phyloP scores from a whole-genome alignment of 805 yeast species.

The Groenewaldozyma salmanticensis region DNA sequence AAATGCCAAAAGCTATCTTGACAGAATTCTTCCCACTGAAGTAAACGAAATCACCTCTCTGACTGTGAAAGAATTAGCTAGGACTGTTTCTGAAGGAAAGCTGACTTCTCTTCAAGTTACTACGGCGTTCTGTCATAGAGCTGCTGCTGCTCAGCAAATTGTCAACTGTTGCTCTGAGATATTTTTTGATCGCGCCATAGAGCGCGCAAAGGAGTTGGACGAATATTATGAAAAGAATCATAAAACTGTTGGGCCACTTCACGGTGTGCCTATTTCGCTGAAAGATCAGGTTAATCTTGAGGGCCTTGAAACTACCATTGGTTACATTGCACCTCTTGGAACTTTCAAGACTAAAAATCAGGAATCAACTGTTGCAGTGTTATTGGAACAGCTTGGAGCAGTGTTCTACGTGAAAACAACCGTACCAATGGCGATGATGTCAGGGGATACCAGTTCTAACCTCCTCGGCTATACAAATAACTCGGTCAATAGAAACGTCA shows the following conservation, averaged over 20 bases:
- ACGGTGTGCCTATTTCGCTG: constrained; percentile 57
- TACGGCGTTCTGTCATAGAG: constrained; percentile 47
- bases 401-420: constrained; percentile 47
- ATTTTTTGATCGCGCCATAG: constrained; percentile 50
- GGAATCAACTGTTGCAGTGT: constrained; percentile 9
- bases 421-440: constrained; percentile 43
- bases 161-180: constrained; percentile 28
- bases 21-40: constrained; percentile 4
- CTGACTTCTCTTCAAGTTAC: constrained; percentile 38
- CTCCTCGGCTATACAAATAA: constrained; percentile 39
- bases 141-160: constrained; percentile 49
- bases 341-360: constrained; percentile 30
- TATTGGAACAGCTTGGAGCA: constrained; percentile 34
- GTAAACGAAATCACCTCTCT: constrained; percentile 5
- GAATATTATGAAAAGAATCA: constrained; percentile 38
- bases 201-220: constrained; percentile 49
- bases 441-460: constrained; percentile 37
- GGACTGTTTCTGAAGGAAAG: constrained; percentile 32
- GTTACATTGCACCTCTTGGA: constrained; percentile 29
- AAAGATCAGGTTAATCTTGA: constrained; percentile 42
- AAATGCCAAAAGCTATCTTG: constrained; percentile 2
- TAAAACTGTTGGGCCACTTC: constrained; percentile 48
- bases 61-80: constrained; percentile 24
- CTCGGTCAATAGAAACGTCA: constrained; percentile 36
- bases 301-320: constrained; percentile 43